Evolutionary conservation across 768 basidiomycete genomes (phyloP).

Genomic region (Panaeolus cyanescens): DNA sequence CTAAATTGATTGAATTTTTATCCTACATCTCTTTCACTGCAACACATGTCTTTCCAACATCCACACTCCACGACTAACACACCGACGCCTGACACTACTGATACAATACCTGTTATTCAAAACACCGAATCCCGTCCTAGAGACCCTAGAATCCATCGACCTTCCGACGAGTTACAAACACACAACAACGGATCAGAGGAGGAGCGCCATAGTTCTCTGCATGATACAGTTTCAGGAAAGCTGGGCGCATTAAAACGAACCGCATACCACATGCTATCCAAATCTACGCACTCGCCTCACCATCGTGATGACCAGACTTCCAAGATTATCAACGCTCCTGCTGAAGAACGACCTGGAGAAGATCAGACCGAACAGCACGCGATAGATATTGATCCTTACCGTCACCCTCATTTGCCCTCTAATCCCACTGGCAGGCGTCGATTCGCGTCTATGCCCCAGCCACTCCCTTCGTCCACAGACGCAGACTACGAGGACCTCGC

Average conservation of each 20-base stretch:
- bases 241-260: constrained; percentile 7
- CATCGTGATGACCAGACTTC: too few species aligned
- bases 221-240: neutral
- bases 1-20: too few species aligned
- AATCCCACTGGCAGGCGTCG: constrained; percentile 6
- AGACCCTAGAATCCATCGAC: constrained; percentile 8
- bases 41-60: too few species aligned
- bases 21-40: too few species aligned
- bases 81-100: neutral
- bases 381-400: neutral
- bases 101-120: neutral
- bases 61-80: too few species aligned
- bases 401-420: neutral
- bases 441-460: constrained; percentile 21
- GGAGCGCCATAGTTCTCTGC: neutral
- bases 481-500: constrained; percentile 6
- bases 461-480: constrained; percentile 11
- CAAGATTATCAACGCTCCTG: too few species aligned
- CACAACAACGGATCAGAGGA: neutral
- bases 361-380: neutral
- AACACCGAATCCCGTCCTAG: constrained; percentile 3
- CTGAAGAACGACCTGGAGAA: too few species aligned
- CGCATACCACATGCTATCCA: constrained; percentile 9
- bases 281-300: neutral
- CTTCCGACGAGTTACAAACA: neutral